Evolutionary conservation across 495 filamentous ascomycete species (phyloP), one percentile per base, ranked within the genome.

Genomic region (Talaromyces adpressus): DNA sequence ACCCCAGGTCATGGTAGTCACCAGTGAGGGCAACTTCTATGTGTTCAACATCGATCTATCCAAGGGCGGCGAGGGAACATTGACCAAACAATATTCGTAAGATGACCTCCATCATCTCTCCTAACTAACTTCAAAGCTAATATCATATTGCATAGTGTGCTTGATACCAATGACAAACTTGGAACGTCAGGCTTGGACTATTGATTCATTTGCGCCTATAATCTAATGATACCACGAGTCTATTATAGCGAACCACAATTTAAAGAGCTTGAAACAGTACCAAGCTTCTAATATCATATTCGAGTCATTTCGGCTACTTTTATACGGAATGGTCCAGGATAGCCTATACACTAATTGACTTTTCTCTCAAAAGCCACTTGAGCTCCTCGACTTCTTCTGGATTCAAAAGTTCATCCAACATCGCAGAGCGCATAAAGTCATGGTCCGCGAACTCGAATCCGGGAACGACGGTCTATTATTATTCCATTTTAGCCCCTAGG

Each of bases 1-100:
- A 12, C 94, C 95, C 0, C 92, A 97, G 68, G 90, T 98, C 29
- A 97, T 98, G 93, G 91, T 98, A 1, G 95, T 97, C 12, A 98
- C 94, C 2, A 96, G 89, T 66, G 95, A 98, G 71, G 94, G 94
- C 14, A 87, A 87, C 23, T 98, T 96, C 69, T 97, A 93, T 67
- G 90, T 98, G 16, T 98, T 91, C 72, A 93, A 89, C 64, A 91
- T 98, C 47, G 93, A 98, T 71, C 82, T 98, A 81, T 92, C 96
- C 57, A 91, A 89, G 65, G 94, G 94, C 34, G 94, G 94, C n/a
- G 94, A 98, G 75, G 94, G 95, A 2, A 89, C 87, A 27, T 73
- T 98, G 65, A 86, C 91, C 36, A 95, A 95, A 71, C 91, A 95
- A 72, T 96, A 91, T 69, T 91, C 89, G 89, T 92, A 77, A 73